Percentiles rank a stretch among this genome's conserved stretches.
These are phyloP conservation scores for Saccharomycopsis synnaedendra DNA, from an alignment of 805 yeast genomes.

Conservation along the genomic window DNA sequence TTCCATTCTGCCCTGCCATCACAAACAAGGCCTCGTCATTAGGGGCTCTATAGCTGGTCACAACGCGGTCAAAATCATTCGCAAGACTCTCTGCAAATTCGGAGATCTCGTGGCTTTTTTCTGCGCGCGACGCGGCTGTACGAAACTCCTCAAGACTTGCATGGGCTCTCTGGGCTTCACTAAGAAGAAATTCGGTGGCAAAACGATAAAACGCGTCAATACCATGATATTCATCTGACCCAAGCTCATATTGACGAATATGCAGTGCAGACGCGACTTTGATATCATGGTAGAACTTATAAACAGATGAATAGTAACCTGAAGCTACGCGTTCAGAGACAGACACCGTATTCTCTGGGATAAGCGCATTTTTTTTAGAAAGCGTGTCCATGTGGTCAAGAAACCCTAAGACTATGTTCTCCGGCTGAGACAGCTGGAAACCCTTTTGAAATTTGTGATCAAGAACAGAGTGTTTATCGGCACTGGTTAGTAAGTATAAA, in stretches of 20 bases:
- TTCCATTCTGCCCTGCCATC: conserved; percentile 37
- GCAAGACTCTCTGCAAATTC: conserved; percentile 31
- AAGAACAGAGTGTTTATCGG: too few relatives aligned
- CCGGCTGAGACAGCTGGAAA: conserved; percentile 36
- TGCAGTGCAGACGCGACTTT: conserved; percentile 41
- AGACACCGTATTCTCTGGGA: conserved; percentile 18
- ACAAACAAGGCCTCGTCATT: conserved; percentile 58
- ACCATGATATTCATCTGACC: conserved; percentile 35
- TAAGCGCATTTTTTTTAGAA: neutral
- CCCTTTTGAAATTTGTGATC: conserved; percentile 28
- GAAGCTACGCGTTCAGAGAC: conserved; percentile 31
- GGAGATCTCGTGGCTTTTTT: conserved; percentile 8
- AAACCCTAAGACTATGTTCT: conserved; percentile 32
- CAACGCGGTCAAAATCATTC: conserved; percentile 50
- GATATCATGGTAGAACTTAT: conserved; percentile 55
- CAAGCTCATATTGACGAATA: conserved; percentile 36
- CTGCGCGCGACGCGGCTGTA: conserved; percentile 5
- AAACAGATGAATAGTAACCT: conserved; percentile 35
- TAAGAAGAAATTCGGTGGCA: conserved; percentile 47
- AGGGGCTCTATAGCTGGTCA: conserved; percentile 36
- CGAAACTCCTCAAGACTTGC: conserved; percentile 19
- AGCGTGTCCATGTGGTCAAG: conserved; percentile 24
- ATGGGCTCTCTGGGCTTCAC: conserved; percentile 44
- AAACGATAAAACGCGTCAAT: conserved; percentile 56
- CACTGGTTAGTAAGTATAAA: too few relatives aligned